Evolutionary conservation across 495 filamentous ascomycete genomes (phyloP).

Genomic region (Polyplosphaeria fusca): DNA sequence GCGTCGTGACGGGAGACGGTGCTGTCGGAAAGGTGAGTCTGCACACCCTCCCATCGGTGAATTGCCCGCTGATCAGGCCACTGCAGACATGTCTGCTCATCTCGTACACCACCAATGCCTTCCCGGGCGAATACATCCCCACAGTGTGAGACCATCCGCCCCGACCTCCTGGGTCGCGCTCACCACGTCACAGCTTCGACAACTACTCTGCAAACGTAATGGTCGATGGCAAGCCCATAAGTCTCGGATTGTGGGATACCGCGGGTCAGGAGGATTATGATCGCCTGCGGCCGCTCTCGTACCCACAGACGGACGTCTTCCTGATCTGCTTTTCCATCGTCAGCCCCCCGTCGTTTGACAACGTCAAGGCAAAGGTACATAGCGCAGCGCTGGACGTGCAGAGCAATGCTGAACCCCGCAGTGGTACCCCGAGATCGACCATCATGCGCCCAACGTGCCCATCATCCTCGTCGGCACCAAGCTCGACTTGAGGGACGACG

Average conservation of each 20-base stretch:
- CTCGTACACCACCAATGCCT: slow-evolving; percentile 98
- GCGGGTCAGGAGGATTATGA: slow-evolving; percentile 99
- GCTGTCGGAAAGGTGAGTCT: slow-evolving; percentile 87
- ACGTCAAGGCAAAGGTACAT: slow-evolving; percentile 87
- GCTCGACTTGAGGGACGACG: slow-evolving; percentile 90
- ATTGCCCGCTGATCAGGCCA: slow-evolving; percentile 1
- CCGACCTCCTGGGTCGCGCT: slow-evolving; percentile 5
- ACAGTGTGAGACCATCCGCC: slow-evolving; percentile 73
- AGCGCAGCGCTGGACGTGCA: neutral
- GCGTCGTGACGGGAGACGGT: slow-evolving; percentile 97
- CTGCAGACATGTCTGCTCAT: slow-evolving; percentile 94
- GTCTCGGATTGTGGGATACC: slow-evolving; percentile 96
- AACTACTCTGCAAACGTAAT: slow-evolving; percentile 99
- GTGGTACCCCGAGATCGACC: slow-evolving; percentile 97
- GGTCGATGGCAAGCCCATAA: slow-evolving; percentile 97
- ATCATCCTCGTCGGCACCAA: slow-evolving; percentile 98
- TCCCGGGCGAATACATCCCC: slow-evolving; percentile 98
- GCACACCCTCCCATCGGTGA: slow-evolving; percentile 3
- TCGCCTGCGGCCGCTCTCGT: slow-evolving; percentile 88
- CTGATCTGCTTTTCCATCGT: slow-evolving; percentile 98
- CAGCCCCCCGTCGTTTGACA: slow-evolving; percentile 95
- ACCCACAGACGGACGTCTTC: slow-evolving; percentile 97
- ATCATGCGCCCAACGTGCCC: slow-evolving; percentile 91
- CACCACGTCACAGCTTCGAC: slow-evolving; percentile 69
- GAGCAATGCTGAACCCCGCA: slow-evolving; percentile 39